Base-by-base conservation (phyloP, 176 grass and related monocot species). In the Themeda triandra region DNA sequence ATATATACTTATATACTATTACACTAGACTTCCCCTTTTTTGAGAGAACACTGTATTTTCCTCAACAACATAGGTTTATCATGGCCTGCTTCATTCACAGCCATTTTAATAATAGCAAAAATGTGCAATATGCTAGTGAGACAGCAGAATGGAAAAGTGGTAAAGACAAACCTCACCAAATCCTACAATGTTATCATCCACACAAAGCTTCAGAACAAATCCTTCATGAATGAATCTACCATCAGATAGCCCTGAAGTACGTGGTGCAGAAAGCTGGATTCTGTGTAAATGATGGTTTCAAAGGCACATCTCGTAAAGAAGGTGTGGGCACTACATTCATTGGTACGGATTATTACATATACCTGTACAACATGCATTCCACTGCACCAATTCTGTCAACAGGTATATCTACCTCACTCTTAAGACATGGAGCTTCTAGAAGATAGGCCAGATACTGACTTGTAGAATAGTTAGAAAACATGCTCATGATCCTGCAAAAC, bases 281-380 rank as follows among this genome's bases (percentile, higher is more conserved):
- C 95, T 98, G 78, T 58, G 32, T 63, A 76, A 90, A 86, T 80
- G 31, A 78, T 85, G 59, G 68, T 58, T 73, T 15, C 42, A 79
- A 88, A 76, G 72, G 65, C 33, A 71, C 78, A 66, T 82, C 28
- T 82, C 28, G 27, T 54, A 59, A 32, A 77, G 75, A 70, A 81
- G 36, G 66, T 65, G 71, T 31, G 64, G 18, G 72, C 42, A 18
- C 5, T n/a, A 23, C 24, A 81, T 71, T 25, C 24, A 27, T 35
- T 54, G 21, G 21, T 78, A 82, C 3, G 1, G 72, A 82, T 54
- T 32, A 73, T 17, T 21, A 25, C 60, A 74, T 80, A 87, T 98
- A 86, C 95, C 92, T 93, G 89, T 95, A 95, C 69, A 88, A 83
- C 88, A 89, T 93, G 76, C 92, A 98, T 71, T 95, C 95, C 75